Evolutionary conservation across 2,329 filamentous ascomycete species (phyloP), one percentile per base, ranked within the genome.

Genomic region (Fusarium avenaceum): DNA sequence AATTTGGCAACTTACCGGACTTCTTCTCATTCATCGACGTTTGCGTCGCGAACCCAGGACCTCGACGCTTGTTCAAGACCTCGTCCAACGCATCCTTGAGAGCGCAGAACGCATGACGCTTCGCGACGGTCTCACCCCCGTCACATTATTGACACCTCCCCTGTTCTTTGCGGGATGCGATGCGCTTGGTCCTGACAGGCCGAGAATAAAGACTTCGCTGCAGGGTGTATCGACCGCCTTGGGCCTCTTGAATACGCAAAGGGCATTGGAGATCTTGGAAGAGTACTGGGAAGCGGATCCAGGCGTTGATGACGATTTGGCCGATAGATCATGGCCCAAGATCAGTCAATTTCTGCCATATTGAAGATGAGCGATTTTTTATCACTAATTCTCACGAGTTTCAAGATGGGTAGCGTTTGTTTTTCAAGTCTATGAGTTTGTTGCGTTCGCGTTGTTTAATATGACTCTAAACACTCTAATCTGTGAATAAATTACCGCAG

Each of bases 131-230:
- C 57, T 69, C 2, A 69, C 66, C 1, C 66, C 66, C 1, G 62
- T 65, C 4, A 69, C 66, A 4, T 17, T 69, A 4, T 52, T 69
- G 0, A 69, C 66, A 0, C 66, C 66, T 3, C 66, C 66, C 17
- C 26, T 69, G 1, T 69, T 69, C 20, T 69, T 69, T 43, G 66
- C 66, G 0, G 66, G 66, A 1, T 69, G 66, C 2, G 66, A 69
- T 9, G 66, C 66, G 2, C 24, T 69, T 17, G 52, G 62, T 13
- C n/a, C 40, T 2, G 56, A 69, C n/a, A 50, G 66, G 5, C 45
- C 45, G 7, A 58, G 56, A 5, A 65, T 69, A 32, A 69, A 67
- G 42, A 52, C 24, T 14, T 42, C 63, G 2, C 26, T 69, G 2
- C 66, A 67, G 7, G 66, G 52, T 8, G 65, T 69, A 4, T 69